These are phyloP conservation scores for Synchytrium microbalum DNA, from an alignment of 371 early-diverging fungal species.

Conservation along the genomic window DNA sequence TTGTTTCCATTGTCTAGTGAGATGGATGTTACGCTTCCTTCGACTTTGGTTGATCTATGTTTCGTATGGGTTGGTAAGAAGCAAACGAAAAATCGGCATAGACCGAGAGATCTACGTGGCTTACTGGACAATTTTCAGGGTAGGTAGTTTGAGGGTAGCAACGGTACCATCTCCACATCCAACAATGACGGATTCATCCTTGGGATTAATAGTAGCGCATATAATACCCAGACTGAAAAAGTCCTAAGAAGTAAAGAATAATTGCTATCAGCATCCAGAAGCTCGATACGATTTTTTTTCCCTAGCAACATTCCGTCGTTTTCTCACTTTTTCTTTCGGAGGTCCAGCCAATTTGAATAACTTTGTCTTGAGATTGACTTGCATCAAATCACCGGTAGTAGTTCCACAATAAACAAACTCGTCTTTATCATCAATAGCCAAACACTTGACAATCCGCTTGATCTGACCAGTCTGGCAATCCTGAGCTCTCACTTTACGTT, in stretches of 20 bases:
- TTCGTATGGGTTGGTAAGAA: neutral
- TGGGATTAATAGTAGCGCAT: slow-evolving; percentile 30
- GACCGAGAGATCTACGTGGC: too few species aligned
- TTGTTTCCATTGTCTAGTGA: slow-evolving; percentile 25
- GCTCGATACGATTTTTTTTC: neutral
- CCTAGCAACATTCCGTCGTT: neutral
- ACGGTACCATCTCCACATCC: slow-evolving; percentile 48
- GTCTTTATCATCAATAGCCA: slow-evolving; percentile 36
- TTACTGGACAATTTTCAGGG: slow-evolving; percentile 40
- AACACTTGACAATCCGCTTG: slow-evolving; percentile 47
- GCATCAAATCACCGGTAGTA: slow-evolving; percentile 46
- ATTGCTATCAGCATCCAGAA: neutral
- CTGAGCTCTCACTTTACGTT: slow-evolving; percentile 37
- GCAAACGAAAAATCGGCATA: neutral
- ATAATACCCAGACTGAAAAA: slow-evolving; percentile 42
- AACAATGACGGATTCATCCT: slow-evolving; percentile 32
- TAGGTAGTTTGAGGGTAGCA: slow-evolving; percentile 35
- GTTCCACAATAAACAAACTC: slow-evolving; percentile 54
- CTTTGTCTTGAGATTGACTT: slow-evolving; percentile 34
- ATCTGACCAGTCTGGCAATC: slow-evolving; percentile 49
- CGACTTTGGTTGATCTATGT: slow-evolving; percentile 35
- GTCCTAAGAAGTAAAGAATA: slow-evolving; percentile 21
- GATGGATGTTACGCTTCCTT: slow-evolving; percentile 46
- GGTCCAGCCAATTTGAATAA: slow-evolving; percentile 45
- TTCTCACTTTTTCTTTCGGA: slow-evolving; percentile 41